A percentile compares a stretch with the other conserved stretches of the same genome.
Evolutionary conservation across 768 basidiomycete genomes (phyloP).

Genomic region (Boletus pseudopeckii): DNA sequence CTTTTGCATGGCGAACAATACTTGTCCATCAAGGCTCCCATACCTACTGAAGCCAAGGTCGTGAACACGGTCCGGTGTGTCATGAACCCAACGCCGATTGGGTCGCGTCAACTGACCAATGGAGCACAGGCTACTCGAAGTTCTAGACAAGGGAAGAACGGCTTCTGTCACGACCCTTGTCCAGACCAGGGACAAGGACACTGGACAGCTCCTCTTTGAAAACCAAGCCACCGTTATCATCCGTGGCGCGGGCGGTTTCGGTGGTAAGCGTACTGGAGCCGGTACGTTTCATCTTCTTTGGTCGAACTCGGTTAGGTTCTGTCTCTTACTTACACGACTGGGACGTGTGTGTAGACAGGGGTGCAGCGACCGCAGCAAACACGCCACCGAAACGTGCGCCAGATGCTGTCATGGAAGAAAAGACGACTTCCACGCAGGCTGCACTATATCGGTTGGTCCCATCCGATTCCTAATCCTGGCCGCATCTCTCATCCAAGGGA

Average conservation of each 20-base stretch:
- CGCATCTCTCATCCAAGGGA: not conserved
- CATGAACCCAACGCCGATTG: slow-evolving; percentile 15
- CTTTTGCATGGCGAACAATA: slow-evolving; percentile 98
- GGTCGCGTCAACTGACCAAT: slow-evolving; percentile 8
- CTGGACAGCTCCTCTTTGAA: slow-evolving; percentile 83
- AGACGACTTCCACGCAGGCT: slow-evolving; percentile 78
- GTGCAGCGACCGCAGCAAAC: slow-evolving; percentile 81
- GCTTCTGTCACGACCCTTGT: slow-evolving; percentile 80
- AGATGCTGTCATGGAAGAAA: slow-evolving; percentile 85
- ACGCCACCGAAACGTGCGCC: slow-evolving; percentile 76
- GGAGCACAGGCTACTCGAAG: slow-evolving; percentile 63
- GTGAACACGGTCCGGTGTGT: slow-evolving; percentile 66
- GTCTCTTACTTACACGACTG: not conserved
- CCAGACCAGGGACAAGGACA: slow-evolving; percentile 74
- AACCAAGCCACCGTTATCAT: slow-evolving; percentile 91
- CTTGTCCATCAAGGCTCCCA: slow-evolving; percentile 77
- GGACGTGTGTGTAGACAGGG: slow-evolving; percentile 61
- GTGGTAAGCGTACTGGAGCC: slow-evolving; percentile 79
- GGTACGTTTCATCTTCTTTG: slow-evolving; percentile 45
- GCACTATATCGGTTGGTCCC: slow-evolving; percentile 81
- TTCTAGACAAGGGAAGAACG: slow-evolving; percentile 89
- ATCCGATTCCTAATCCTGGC: not conserved
- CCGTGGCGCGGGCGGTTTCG: slow-evolving; percentile 94
- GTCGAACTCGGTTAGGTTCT: not conserved
- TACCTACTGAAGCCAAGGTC: slow-evolving; percentile 81